These are phyloP conservation scores for Lindgomyces ingoldianus DNA, from an alignment of 495 filamentous ascomycete species.

Conservation along the genomic window DNA sequence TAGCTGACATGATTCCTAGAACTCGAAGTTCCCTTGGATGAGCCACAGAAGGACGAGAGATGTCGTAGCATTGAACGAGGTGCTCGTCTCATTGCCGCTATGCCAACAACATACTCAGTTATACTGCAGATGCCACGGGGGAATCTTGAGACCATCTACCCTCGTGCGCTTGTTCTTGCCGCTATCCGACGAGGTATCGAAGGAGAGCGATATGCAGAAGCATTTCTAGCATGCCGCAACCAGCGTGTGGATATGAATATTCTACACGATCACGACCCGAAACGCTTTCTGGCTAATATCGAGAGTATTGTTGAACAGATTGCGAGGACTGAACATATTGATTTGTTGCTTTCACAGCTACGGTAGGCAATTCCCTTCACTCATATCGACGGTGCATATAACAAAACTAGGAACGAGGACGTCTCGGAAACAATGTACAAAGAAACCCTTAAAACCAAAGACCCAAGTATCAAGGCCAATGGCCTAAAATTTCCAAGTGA, in stretches of 20 bases:
- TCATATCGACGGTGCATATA: neutral
- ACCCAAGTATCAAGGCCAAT: slow-evolving; percentile 4
- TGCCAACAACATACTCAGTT: slow-evolving; percentile 79
- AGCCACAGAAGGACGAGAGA: slow-evolving; percentile 87
- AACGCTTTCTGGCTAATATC: slow-evolving; percentile 77
- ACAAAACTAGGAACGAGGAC: slow-evolving; percentile 74
- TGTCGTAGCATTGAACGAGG: slow-evolving; percentile 92
- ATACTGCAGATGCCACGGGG: slow-evolving; percentile 92
- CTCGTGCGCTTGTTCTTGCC: slow-evolving; percentile 85
- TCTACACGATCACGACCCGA: slow-evolving; percentile 85
- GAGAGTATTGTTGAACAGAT: slow-evolving; percentile 81
- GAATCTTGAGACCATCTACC: slow-evolving; percentile 93
- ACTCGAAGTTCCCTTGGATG: slow-evolving; percentile 80
- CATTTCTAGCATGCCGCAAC: slow-evolving; percentile 83
- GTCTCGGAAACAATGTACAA: slow-evolving; percentile 92
- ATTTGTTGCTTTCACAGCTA: slow-evolving; percentile 86
- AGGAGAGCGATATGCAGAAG: slow-evolving; percentile 73
- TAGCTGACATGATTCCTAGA: slow-evolving; percentile 51
- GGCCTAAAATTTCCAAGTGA: slow-evolving; percentile 1
- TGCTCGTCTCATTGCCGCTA: slow-evolving; percentile 80
- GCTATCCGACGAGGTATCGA: slow-evolving; percentile 81
- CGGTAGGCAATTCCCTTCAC: slow-evolving; percentile 57
- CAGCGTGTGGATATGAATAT: slow-evolving; percentile 98
- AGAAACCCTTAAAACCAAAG: slow-evolving; percentile 59
- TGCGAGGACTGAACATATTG: slow-evolving; percentile 79